phyloP scores from a whole-genome alignment of 192 early-diverging fungal genomes.

The Mycoemilia scoparia region DNA sequence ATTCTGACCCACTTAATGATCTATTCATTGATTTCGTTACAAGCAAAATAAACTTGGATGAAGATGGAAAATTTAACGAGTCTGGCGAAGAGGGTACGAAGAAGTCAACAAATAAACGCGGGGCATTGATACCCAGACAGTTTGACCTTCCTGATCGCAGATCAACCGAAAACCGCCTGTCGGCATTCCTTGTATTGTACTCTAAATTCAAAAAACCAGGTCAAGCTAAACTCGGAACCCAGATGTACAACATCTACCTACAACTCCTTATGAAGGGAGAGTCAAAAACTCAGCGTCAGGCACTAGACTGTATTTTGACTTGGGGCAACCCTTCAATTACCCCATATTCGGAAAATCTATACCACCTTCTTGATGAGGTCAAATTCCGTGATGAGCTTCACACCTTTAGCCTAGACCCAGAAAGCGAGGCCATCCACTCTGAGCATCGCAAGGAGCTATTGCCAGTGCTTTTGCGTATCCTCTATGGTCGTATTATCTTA shows the following conservation, averaged over 20 bases:
- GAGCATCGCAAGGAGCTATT: constrained; percentile 52
- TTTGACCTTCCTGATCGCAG: neutral
- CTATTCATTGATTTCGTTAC: constrained; percentile 46
- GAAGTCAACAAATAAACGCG: neutral
- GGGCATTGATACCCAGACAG: neutral
- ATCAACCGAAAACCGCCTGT: constrained; percentile 2
- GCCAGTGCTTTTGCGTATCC: constrained; percentile 56
- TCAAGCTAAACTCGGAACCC: constrained; percentile 3
- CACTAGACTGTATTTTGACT: constrained; percentile 66
- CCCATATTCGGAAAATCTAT: constrained; percentile 60
- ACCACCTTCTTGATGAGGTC: constrained; percentile 57
- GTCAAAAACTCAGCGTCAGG: constrained; percentile 49
- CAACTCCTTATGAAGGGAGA: constrained; percentile 68
- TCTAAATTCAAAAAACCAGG: constrained; percentile 44
- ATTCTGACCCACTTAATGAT: constrained; percentile 38
- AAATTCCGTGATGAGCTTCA: constrained; percentile 85
- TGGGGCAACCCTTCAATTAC: constrained; percentile 55
- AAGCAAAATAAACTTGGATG: neutral
- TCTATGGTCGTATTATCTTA: constrained; percentile 80
- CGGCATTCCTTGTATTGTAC: constrained; percentile 39
- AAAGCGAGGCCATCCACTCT: constrained; percentile 37
- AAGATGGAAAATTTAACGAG: neutral
- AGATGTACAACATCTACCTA: constrained; percentile 31
- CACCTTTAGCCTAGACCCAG: constrained; percentile 47
- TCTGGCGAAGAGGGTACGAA: neutral